These are phyloP conservation scores for Metschnikowia aberdeeniae DNA, from an alignment of 805 yeast species.

Conservation along the genomic window DNA sequence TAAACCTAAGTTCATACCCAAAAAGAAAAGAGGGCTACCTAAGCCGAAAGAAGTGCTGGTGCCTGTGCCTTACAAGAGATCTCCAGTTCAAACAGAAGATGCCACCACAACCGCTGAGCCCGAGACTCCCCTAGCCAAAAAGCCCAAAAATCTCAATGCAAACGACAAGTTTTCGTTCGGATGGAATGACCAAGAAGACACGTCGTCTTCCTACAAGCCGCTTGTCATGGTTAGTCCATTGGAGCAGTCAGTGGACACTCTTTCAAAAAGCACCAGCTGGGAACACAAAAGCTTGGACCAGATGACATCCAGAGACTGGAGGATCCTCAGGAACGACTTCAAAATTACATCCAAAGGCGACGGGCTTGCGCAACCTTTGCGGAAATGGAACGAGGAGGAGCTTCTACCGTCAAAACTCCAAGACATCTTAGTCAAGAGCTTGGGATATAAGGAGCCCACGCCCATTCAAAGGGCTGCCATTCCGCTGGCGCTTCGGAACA, in stretches of 20 bases:
- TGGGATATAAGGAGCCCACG: slow-evolving; percentile 66
- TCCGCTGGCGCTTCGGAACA: slow-evolving; percentile 56
- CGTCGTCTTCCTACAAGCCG: slow-evolving; percentile 44
- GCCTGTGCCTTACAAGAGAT: neutral
- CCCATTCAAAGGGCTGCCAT: slow-evolving; percentile 89
- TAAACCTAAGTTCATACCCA: slow-evolving; percentile 15
- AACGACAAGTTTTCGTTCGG: slow-evolving; percentile 52
- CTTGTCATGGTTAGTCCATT: slow-evolving; percentile 23
- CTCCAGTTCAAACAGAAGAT: neutral
- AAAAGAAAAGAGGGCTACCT: slow-evolving; percentile 9
- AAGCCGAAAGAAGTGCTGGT: neutral
- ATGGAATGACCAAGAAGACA: slow-evolving; percentile 71
- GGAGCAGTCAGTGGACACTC: slow-evolving; percentile 11
- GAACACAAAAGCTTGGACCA: slow-evolving; percentile 53
- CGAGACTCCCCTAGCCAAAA: neutral
- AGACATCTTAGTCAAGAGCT: slow-evolving; percentile 29
- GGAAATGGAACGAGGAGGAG: slow-evolving; percentile 67
- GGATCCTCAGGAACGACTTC: slow-evolving; percentile 76
- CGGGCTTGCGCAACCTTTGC: slow-evolving; percentile 52
- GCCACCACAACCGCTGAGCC: neutral
- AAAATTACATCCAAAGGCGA: slow-evolving; percentile 54
- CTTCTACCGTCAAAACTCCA: slow-evolving; percentile 34
- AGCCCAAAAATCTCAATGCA: slow-evolving; percentile 2
- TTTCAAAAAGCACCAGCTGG: slow-evolving; percentile 52
- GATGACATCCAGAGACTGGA: slow-evolving; percentile 88